These are phyloP conservation scores for Paracorniculantispora psalliotae DNA, from an alignment of 2,329 filamentous ascomycete species.

Conservation along the genomic window DNA sequence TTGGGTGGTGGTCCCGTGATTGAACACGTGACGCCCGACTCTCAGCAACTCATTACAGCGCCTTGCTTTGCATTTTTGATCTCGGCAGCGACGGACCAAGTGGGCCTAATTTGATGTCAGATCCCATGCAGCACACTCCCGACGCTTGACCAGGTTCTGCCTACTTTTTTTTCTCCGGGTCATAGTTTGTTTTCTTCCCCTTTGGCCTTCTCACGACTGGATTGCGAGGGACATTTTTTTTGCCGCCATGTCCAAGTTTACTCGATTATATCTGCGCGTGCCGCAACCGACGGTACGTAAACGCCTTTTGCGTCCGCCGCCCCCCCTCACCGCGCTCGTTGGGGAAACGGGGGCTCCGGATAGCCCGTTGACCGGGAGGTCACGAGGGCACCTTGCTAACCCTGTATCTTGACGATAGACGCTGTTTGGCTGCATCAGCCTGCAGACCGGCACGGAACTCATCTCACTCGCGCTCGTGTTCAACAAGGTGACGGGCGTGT, in stretches of 20 bases:
- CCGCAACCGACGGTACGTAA: constrained; percentile 36
- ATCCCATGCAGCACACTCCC: constrained; percentile 5
- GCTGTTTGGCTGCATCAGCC: constrained; percentile 79
- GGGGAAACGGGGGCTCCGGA: constrained; percentile 3
- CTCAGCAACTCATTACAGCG: not conserved
- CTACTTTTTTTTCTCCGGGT: constrained; percentile 5
- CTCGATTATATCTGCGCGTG: constrained; percentile 33
- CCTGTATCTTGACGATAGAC: constrained; percentile 46
- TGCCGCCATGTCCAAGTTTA: constrained; percentile 17
- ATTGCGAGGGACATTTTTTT: not conserved
- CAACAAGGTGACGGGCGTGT: constrained; percentile 89
- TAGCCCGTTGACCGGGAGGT: not conserved
- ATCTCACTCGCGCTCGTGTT: constrained; percentile 78
- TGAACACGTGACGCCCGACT: not conserved
- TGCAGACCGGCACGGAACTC: constrained; percentile 81
- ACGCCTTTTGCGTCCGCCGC: not conserved
- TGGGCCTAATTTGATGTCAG: constrained; percentile 13
- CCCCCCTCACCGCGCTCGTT: not conserved
- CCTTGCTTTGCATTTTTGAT: constrained; percentile 3
- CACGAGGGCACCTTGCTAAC: constrained; percentile 1
- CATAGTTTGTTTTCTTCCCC: not conserved
- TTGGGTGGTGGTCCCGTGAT: not conserved
- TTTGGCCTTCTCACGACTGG: not conserved
- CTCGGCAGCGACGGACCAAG: constrained; percentile 13
- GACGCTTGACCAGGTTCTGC: constrained; percentile 1